These are phyloP conservation scores for Zychaea mexicana DNA, from an alignment of 371 early-diverging fungal species.

Conservation along the genomic window DNA sequence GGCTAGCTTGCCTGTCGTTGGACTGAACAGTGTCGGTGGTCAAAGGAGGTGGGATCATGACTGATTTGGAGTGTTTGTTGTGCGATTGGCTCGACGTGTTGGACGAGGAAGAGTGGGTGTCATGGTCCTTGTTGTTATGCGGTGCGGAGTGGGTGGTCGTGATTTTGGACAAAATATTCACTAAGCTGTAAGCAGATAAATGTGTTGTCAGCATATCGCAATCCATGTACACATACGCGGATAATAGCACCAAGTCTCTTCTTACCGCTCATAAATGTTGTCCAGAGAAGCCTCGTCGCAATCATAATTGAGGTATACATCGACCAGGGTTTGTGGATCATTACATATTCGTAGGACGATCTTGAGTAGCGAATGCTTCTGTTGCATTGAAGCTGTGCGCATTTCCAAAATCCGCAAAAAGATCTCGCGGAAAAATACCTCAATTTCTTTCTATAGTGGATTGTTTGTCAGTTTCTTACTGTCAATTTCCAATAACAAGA, in stretches of 20 bases:
- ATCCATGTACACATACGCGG: neutral
- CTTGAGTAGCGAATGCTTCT: slow-evolving; percentile 52
- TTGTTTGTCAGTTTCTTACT: too few species aligned
- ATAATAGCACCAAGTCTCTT: too few species aligned
- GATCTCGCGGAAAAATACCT: slow-evolving; percentile 76
- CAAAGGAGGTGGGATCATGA: slow-evolving; percentile 50
- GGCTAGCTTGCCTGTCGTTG: slow-evolving; percentile 51
- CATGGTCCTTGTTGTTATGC: slow-evolving; percentile 36
- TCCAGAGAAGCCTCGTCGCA: slow-evolving; percentile 68
- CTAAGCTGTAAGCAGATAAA: slow-evolving; percentile 24
- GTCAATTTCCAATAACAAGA: neutral
- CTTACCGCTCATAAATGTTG: slow-evolving; percentile 57
- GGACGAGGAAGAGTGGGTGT: slow-evolving; percentile 23
- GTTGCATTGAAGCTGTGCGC: slow-evolving; percentile 57
- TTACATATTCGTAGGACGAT: slow-evolving; percentile 56
- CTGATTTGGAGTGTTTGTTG: slow-evolving; percentile 24
- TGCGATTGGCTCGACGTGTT: slow-evolving; percentile 11
- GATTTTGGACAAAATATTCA: slow-evolving; percentile 58
- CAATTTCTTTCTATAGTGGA: slow-evolving; percentile 58
- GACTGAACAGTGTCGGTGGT: slow-evolving; percentile 49
- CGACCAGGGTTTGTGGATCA: slow-evolving; percentile 89
- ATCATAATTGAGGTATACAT: slow-evolving; percentile 96
- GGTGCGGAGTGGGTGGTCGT: slow-evolving; percentile 44
- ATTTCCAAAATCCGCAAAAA: slow-evolving; percentile 72
- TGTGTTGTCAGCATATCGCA: neutral